phyloP scores from a whole-genome alignment of 202 grass and related monocot species.

The Zizania palustris region DNA sequence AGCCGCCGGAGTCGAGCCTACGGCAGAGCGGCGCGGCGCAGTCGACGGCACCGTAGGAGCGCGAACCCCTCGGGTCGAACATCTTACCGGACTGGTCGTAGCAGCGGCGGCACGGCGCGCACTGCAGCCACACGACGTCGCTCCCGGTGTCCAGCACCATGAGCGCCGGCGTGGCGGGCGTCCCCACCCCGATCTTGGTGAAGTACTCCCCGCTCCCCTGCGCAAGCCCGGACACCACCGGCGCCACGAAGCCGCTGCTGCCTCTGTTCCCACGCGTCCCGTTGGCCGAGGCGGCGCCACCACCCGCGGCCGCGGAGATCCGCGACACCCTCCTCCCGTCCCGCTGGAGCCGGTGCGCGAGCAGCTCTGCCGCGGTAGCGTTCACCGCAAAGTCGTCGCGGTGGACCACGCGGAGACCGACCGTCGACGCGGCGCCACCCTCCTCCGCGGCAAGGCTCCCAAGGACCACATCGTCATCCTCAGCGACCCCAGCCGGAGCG shows the following conservation, averaged over 20 bases:
- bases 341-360: slow-evolving; percentile 57
- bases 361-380: slow-evolving; percentile 54
- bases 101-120: slow-evolving; percentile 87
- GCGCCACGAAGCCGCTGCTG: slow-evolving; percentile 49
- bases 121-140: slow-evolving; percentile 96
- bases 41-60: slow-evolving; percentile 62
- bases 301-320: slow-evolving; percentile 42
- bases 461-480: not conserved
- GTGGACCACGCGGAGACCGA: slow-evolving; percentile 65
- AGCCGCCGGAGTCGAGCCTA: slow-evolving; percentile 74
- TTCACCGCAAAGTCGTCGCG: slow-evolving; percentile 62
- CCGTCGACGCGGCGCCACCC: not conserved
- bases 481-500: not conserved
- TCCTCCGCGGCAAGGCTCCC: slow-evolving; percentile 23
- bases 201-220: slow-evolving; percentile 98
- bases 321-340: slow-evolving; percentile 52
- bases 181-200: slow-evolving; percentile 82
- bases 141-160: slow-evolving; percentile 98
- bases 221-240: slow-evolving; percentile 75
- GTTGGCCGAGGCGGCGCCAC: slow-evolving; percentile 12
- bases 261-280: not conserved
- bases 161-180: slow-evolving; percentile 63
- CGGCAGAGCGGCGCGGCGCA: slow-evolving; percentile 75
- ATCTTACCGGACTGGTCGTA: slow-evolving; percentile 81
- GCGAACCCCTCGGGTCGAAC: slow-evolving; percentile 77